phyloP scores from a whole-genome alignment of 2,329 filamentous ascomycete species.

The Daldinia eschscholtzii region DNA sequence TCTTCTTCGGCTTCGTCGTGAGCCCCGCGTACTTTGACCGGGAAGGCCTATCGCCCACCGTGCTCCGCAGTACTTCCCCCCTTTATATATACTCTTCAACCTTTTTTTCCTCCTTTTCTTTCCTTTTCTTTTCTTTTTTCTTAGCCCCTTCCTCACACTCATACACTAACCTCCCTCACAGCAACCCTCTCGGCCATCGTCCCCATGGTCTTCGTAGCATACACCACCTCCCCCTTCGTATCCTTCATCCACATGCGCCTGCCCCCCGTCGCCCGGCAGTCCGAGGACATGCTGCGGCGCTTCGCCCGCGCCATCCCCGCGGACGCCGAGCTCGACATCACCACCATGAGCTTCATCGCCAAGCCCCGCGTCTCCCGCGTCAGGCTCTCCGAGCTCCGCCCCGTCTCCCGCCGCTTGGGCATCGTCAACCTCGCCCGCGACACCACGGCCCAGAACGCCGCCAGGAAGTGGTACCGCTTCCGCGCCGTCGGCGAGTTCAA shows the following conservation, averaged over 20 bases:
- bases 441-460: conserved; percentile 47
- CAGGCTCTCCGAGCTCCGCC: conserved; percentile 53
- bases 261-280: conserved; percentile 73
- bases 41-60: conserved; percentile 47
- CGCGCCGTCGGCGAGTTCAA: conserved; percentile 55
- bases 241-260: conserved; percentile 78
- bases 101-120: no score
- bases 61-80: conserved; percentile 46
- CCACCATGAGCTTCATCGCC: conserved; percentile 68
- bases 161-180: conserved; percentile 48
- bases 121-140: not conserved
- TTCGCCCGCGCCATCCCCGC: conserved; percentile 64
- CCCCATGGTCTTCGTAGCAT: conserved; percentile 74
- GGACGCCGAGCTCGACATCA: conserved; percentile 62
- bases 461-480: conserved; percentile 55
- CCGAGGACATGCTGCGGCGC: conserved; percentile 66
- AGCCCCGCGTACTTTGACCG: conserved; percentile 69
- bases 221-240: conserved; percentile 77
- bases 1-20: conserved; percentile 73
- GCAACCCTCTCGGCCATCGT: conserved; percentile 71
- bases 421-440: conserved; percentile 57
- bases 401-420: conserved; percentile 51
- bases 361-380: conserved; percentile 62
- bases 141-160: not conserved
- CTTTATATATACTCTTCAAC: not conserved